Evolutionary conservation across 192 early-diverging fungal species (phyloP).

Genomic region (Radiomyces spectabilis): DNA sequence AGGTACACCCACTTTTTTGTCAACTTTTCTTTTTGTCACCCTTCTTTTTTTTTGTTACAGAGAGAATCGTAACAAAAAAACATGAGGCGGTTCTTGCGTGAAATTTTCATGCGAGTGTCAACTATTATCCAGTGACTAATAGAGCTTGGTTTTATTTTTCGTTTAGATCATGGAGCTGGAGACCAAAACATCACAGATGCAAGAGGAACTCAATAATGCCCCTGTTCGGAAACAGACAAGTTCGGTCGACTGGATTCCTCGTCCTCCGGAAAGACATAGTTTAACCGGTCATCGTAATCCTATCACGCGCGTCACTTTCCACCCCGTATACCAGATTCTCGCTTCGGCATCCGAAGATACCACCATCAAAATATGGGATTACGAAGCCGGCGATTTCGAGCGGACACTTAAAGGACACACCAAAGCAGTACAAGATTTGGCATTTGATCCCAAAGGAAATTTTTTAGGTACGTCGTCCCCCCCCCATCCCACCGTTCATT

Average conservation of each 20-base stretch:
- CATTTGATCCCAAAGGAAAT: constrained; percentile 77
- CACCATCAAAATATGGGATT: constrained; percentile 90
- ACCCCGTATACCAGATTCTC: constrained; percentile 77
- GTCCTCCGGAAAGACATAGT: constrained; percentile 64
- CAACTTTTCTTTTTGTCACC: too few relatives aligned
- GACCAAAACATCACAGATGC: constrained; percentile 66
- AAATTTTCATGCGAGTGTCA: too few relatives aligned
- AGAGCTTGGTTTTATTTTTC: background rate
- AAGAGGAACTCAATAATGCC: constrained; percentile 61
- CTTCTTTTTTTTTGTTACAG: constrained; percentile 9
- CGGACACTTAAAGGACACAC: constrained; percentile 93
- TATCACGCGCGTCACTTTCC: constrained; percentile 77
- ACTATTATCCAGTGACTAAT: background rate
- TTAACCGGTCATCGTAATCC: constrained; percentile 77
- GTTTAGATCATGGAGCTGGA: constrained; percentile 88
- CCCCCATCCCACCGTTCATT: too few relatives aligned
- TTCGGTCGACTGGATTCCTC: constrained; percentile 74
- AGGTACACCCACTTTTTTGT: constrained; percentile 35
- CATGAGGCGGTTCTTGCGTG: too few relatives aligned
- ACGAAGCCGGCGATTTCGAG: constrained; percentile 89
- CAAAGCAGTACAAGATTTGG: constrained; percentile 85
- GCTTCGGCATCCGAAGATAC: constrained; percentile 89
- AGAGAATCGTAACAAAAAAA: background rate
- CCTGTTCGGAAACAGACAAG: constrained; percentile 44
- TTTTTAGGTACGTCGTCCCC: constrained; percentile 52